Base-by-base conservation (phyloP, 495 filamentous ascomycete genomes). In the Immersiella caudata region DNA sequence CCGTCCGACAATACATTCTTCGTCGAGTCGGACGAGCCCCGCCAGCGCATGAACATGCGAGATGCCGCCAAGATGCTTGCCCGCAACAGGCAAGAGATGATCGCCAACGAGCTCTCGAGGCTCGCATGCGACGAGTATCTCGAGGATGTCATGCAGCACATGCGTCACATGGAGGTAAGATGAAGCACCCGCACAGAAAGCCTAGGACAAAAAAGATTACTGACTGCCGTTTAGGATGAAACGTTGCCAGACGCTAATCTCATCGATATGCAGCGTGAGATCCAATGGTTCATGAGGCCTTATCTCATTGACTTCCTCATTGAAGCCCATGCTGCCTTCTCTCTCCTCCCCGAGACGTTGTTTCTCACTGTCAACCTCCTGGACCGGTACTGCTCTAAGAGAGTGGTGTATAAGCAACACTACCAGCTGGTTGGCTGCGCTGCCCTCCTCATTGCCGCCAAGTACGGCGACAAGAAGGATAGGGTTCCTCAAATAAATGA, bases 231-330 rank as follows among this genome's bases (percentile, higher is more conserved):
- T 0, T 69, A 97, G 95, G 82, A 87, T 71, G 89, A 93, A 77
- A 98, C 96, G 36, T 82, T 97, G 70, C 93, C 95, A 33, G 96
- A 99, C 76, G 93, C 96, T 73, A 93, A 93, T 71, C 93, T 94
- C 20, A 99, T 99, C 77, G 95, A 99, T 71, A 96, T 98, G 77
- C 95, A 99, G 79, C 91, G 93, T 56, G 95, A 99, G 82, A 98
- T 99, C 64, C 93, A 97, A 75, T 99, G 96, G 96, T 97, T 94
- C 82, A 99, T 99, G 95, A 86, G 95, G 70, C 94, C 95, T 0
- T 99, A 97, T 77, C 89, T 99, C 27, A 89, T 99, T 70, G 95
- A 99, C 82, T 99, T 99, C 83, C 86, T 99, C 62, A 91, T 97
- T 73, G 95, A 99, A 85, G 95, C 95, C 52, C 96, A 99, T 76